Evolutionary conservation across 2,329 filamentous ascomycete genomes (phyloP).

Genomic region (Botryotinia narcissicola): DNA sequence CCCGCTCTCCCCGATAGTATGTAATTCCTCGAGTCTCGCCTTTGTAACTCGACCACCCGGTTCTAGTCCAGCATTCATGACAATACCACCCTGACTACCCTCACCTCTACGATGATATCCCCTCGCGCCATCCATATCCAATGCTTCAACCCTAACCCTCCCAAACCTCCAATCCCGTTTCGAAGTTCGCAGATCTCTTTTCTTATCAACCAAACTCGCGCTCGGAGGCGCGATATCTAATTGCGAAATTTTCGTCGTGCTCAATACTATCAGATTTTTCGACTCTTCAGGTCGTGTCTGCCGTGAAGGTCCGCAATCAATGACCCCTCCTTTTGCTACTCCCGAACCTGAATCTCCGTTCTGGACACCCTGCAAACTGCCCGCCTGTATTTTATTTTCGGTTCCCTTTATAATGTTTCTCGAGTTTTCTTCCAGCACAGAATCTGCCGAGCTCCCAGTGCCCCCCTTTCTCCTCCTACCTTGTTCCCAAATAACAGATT

Average conservation of each 20-base stretch:
- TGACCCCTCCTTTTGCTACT: slow-evolving; percentile 21
- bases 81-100: slow-evolving; percentile 25
- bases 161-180: slow-evolving; percentile 77
- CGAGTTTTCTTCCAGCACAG: slow-evolving; percentile 23
- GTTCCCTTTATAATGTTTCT: not conserved
- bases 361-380: not conserved
- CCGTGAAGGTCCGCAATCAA: slow-evolving; percentile 40
- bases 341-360: too few species aligned
- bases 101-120: slow-evolving; percentile 49
- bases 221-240: slow-evolving; percentile 32
- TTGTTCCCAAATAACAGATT: slow-evolving; percentile 13
- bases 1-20: not conserved
- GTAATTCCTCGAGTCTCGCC: slow-evolving; percentile 66
- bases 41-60: slow-evolving; percentile 68
- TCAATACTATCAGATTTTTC: not conserved
- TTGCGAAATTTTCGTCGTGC: slow-evolving; percentile 26
- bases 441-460: not conserved
- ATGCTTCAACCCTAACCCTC: slow-evolving; percentile 72
- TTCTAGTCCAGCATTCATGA: slow-evolving; percentile 38
- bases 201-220: slow-evolving; percentile 36
- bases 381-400: not conserved
- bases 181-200: slow-evolving; percentile 43
- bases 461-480: not conserved
- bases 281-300: not conserved
- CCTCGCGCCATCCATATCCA: slow-evolving; percentile 61